A percentile compares a stretch with the other conserved stretches of the same genome.
phyloP scores from a whole-genome alignment of 1,284 basidiomycete species.

The Ceratobasidium theobromae region DNA sequence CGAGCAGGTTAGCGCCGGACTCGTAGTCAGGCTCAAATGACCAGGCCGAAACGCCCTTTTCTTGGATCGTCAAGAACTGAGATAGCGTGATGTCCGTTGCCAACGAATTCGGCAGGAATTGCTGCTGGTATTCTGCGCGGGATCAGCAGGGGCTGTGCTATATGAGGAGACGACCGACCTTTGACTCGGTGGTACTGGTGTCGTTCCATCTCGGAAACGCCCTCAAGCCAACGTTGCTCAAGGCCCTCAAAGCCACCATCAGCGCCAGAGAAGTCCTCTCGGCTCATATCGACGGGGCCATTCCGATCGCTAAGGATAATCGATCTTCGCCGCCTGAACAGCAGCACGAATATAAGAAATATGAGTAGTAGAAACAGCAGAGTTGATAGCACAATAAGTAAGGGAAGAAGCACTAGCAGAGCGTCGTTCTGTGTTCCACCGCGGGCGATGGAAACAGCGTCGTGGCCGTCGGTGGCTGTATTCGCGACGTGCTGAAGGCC shows the following conservation, averaged over 20 bases:
- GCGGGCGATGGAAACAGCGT: background rate
- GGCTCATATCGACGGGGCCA: slow-evolving; percentile 90
- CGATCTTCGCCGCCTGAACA: slow-evolving; percentile 76
- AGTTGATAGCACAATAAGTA: slow-evolving; percentile 89
- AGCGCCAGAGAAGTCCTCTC: slow-evolving; percentile 84
- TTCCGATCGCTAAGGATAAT: slow-evolving; percentile 84
- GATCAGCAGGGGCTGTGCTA: background rate
- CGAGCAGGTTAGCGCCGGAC: slow-evolving; percentile 83
- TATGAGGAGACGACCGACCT: slow-evolving; percentile 55
- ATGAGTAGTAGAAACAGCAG: slow-evolving; percentile 89
- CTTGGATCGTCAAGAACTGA: slow-evolving; percentile 95
- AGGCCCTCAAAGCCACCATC: slow-evolving; percentile 91
- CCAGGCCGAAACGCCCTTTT: slow-evolving; percentile 97
- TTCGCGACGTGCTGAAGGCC: background rate
- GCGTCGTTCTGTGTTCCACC: slow-evolving; percentile 12
- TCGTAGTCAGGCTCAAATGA: slow-evolving; percentile 97
- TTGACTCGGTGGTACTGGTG: slow-evolving; percentile 83
- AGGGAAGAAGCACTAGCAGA: slow-evolving; percentile 81
- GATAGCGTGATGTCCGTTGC: slow-evolving; percentile 96
- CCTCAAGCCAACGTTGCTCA: slow-evolving; percentile 92
- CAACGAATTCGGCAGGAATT: slow-evolving; percentile 89
- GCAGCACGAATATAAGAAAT: slow-evolving; percentile 84
- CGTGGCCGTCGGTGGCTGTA: background rate
- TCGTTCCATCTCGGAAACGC: slow-evolving; percentile 64
- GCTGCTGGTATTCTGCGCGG: slow-evolving; percentile 61